These are phyloP conservation scores for Cystobasidium ongulense DNA, from an alignment of 768 basidiomycete genomes.

Conservation along the genomic window DNA sequence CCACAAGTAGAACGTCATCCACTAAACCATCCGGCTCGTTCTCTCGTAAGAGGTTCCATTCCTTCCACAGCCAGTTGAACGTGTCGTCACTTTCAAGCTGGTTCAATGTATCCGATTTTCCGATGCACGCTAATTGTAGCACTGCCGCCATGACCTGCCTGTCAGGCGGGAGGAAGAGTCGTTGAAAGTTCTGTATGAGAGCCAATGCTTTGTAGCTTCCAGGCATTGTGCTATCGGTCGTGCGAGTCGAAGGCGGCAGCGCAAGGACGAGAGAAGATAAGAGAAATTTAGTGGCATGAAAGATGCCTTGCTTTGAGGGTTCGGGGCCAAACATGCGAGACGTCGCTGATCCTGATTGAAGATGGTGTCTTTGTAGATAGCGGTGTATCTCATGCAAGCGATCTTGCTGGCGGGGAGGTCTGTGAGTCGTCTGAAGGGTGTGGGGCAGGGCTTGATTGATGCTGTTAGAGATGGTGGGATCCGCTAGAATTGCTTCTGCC, in stretches of 20 bases:
- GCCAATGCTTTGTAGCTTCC: background rate
- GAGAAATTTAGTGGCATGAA: background rate
- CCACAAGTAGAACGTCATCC: background rate
- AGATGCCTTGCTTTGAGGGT: background rate
- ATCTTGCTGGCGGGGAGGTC: background rate
- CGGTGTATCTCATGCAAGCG: background rate
- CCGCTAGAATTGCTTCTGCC: background rate
- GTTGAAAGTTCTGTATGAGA: background rate
- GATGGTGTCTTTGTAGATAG: background rate
- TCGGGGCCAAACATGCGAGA: background rate
- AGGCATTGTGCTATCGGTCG: background rate
- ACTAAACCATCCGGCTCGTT: background rate
- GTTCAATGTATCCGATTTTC: background rate
- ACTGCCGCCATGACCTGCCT: background rate
- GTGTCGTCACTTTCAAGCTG: background rate
- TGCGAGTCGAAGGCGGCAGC: background rate
- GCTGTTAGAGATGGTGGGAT: background rate
- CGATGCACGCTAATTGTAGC: background rate
- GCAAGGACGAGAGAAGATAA: background rate
- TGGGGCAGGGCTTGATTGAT: background rate
- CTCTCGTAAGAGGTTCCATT: background rate
- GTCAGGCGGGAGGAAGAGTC: background rate
- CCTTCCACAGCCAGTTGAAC: constrained; percentile 1
- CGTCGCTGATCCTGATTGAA: background rate
- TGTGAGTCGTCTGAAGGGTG: background rate